Evolutionary conservation across 495 filamentous ascomycete genomes (phyloP).

Genomic region (Jackrogersella minutella): DNA sequence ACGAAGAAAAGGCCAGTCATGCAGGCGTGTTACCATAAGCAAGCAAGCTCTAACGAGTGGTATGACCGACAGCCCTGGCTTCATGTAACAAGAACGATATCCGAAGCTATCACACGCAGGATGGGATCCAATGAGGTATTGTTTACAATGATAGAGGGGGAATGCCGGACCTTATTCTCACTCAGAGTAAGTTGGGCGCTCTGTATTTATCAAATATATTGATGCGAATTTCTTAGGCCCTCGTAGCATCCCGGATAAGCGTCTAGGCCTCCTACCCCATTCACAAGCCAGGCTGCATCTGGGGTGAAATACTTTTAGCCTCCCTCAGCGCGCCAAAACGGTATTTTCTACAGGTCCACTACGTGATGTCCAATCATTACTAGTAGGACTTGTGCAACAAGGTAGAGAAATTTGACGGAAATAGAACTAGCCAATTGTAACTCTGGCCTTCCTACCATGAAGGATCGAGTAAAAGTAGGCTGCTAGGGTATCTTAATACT

Average conservation of each 20-base stretch:
- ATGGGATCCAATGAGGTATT: too few relatives aligned
- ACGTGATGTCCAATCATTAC: conserved; percentile 8
- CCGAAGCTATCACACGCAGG: too few relatives aligned
- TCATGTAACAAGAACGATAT: too few relatives aligned
- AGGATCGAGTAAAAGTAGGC: too few relatives aligned
- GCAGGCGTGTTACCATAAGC: too few relatives aligned
- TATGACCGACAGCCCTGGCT: too few relatives aligned
- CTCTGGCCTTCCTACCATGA: not conserved
- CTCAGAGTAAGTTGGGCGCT: not conserved
- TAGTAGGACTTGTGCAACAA: conserved; percentile 13
- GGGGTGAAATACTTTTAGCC: conserved; percentile 18
- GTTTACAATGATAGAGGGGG: too few relatives aligned
- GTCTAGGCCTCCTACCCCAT: conserved; percentile 4
- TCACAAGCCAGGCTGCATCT: conserved; percentile 1
- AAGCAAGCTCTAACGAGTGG: too few relatives aligned
- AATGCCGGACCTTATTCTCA: not conserved
- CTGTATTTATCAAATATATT: not conserved
- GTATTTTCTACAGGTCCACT: conserved; percentile 2
- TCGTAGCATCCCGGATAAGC: conserved; percentile 11
- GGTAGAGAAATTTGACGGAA: conserved; percentile 27
- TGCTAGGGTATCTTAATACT: conserved; percentile 6
- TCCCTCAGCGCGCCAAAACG: conserved; percentile 9
- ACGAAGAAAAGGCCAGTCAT: too few relatives aligned
- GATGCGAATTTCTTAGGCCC: not conserved
- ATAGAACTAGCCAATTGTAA: conserved; percentile 34